Base-by-base conservation (phyloP, 148 eudicot genomes). In the Amaranthus cruentus region DNA sequence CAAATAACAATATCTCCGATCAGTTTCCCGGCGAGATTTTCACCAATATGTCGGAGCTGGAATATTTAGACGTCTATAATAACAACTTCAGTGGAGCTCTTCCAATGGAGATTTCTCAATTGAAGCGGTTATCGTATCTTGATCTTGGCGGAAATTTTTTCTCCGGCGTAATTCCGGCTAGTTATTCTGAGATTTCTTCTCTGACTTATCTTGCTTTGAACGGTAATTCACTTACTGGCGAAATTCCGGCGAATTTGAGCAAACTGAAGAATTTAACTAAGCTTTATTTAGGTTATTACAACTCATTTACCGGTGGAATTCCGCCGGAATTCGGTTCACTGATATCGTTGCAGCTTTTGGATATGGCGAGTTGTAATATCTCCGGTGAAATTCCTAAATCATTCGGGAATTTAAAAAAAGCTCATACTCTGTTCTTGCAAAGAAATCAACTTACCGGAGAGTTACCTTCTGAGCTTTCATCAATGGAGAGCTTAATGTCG, bases 61-160 rank as follows among this genome's bases (percentile, higher is more conserved):
- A 86, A 47, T 71, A 49, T 0, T 9, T 96, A 2, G 96, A 90
- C 14, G 63, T 79, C 0, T 96, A 92, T 75, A 85, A 96, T 74
- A 96, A 96, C 63, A 87, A 90, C 69, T 85, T 96, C 64, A 60
- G 70, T 9, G 97, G 99, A 0, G 18, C 66, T 2, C 82, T 96
- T 0, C 97, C 99, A 28, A 9, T 3, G 54, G 81, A 81, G 62
- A 38, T 96, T 0, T 63, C 69, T 4, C 11, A 10, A 8, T 55
- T 88, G 69, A 80, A 76, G 66, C 73, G 68, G 4, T 67, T 96
- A 0, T 63, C 48, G 14, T 66, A 58, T 50, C 82, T 96, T 0
- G 28, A 48, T 0, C 83, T 96, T 0, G 96, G 88, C 0, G 99
- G 99, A 1, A 96, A 96, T 55, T 96, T 62, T 65, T 96, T 96